Evolutionary conservation across 2,329 filamentous ascomycete species (phyloP).

Genomic region (Lachnellula occidentalis): DNA sequence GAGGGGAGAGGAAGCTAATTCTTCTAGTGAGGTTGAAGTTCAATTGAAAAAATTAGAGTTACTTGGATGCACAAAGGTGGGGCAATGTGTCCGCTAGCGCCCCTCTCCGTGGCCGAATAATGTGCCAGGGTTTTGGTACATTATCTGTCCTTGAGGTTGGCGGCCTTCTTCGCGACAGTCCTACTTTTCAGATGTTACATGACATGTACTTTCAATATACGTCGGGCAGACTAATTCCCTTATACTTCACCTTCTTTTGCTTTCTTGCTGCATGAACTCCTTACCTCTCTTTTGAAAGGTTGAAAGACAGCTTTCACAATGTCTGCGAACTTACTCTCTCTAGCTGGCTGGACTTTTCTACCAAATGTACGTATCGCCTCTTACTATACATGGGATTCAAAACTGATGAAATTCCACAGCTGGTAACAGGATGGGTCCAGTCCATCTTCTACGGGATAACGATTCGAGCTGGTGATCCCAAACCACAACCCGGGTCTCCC

Average conservation of each 20-base stretch:
- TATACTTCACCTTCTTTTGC: neutral
- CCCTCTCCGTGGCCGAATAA: neutral
- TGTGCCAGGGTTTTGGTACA: too few relatives aligned
- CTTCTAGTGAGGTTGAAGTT: conserved; percentile 5
- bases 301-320: neutral
- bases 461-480: conserved; percentile 82
- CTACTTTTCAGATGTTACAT: too few relatives aligned
- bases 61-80: conserved; percentile 2
- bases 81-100: neutral
- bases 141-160: neutral
- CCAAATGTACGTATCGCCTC: conserved; percentile 44
- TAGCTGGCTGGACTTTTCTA: conserved; percentile 56
- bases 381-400: neutral
- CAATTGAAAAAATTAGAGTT: conserved; percentile 8
- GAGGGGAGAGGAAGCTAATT: neutral
- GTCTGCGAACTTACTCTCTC: conserved; percentile 40
- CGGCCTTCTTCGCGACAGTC: neutral
- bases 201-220: too few relatives aligned
- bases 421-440: conserved; percentile 73
- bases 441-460: conserved; percentile 79
- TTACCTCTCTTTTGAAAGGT: conserved; percentile 17
- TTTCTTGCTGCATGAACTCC: neutral
- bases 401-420: conserved; percentile 40
- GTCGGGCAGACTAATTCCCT: neutral
- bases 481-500: conserved; percentile 63